These are phyloP conservation scores for Nemania abortiva DNA, from an alignment of 2,329 filamentous ascomycete species.

Conservation along the genomic window DNA sequence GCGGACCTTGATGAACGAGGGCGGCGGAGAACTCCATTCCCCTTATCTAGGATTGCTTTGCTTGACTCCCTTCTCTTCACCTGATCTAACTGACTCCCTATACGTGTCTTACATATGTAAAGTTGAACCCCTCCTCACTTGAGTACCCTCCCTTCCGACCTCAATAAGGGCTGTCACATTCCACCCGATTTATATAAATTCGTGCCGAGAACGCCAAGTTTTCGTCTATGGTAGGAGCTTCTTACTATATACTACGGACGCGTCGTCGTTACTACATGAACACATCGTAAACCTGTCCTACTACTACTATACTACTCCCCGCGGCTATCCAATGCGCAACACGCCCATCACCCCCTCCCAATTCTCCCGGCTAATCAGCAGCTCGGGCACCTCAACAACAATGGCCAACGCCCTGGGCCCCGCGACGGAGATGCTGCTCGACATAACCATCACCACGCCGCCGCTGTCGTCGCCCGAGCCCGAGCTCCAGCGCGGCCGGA, in stretches of 20 bases:
- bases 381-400: conserved; percentile 22
- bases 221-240: not conserved
- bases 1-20: conserved; percentile 18
- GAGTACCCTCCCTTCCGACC: conserved; percentile 7
- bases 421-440: conserved; percentile 43
- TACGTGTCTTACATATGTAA: conserved; percentile 8
- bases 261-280: not conserved
- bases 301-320: not conserved
- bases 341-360: not conserved
- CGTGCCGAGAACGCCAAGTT: not conserved
- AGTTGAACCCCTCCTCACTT: conserved; percentile 28
- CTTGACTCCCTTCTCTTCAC: conserved; percentile 36
- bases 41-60: conserved; percentile 34
- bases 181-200: conserved; percentile 23
- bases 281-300: not conserved
- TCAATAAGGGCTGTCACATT: conserved; percentile 21
- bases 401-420: conserved; percentile 44
- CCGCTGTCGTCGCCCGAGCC: conserved; percentile 50
- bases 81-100: not conserved
- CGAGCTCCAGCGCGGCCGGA: conserved; percentile 54
- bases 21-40: conserved; percentile 9
- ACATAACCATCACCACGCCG: conserved; percentile 43
- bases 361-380: not conserved
- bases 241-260: not conserved
- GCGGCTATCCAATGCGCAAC: not conserved